Percentiles rank a stretch among this genome's conserved stretches.
phyloP scores from a whole-genome alignment of 441 rosid species.

The Syzygium malaccense region DNA sequence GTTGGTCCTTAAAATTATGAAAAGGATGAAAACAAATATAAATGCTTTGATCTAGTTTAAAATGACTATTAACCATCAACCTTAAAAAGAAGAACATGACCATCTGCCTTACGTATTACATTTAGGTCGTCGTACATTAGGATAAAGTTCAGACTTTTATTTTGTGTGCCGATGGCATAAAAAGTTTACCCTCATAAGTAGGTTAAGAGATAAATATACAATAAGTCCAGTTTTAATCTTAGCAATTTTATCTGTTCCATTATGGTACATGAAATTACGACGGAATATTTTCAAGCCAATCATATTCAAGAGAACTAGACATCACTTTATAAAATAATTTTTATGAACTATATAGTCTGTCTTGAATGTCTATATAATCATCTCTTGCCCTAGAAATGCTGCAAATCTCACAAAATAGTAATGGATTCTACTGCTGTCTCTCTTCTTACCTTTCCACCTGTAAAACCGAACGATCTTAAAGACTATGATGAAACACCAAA shows the following conservation, averaged over 20 bases:
- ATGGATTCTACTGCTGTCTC: not conserved
- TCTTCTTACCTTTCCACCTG: not conserved
- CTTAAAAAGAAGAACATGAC: not conserved
- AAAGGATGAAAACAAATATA: not conserved
- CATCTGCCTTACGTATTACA: not conserved
- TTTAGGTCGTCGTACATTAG: not conserved
- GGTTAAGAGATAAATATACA: not conserved
- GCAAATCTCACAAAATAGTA: not conserved
- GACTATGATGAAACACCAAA: not conserved
- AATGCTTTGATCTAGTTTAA: not conserved
- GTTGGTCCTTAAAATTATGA: not conserved
- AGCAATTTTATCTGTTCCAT: not conserved
- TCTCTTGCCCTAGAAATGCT: not conserved
- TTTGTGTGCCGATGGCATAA: not conserved
- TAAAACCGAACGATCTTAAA: not conserved
- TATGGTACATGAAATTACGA: not conserved
- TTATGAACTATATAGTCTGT: not conserved
- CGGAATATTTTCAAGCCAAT: not conserved
- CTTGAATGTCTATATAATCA: not conserved
- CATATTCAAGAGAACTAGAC: not conserved
- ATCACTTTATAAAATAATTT: not conserved
- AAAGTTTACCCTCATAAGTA: not conserved
- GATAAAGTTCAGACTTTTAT: not conserved
- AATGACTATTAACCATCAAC: not conserved
- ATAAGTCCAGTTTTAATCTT: not conserved